phyloP scores from a whole-genome alignment of 495 filamentous ascomycete genomes.

The Talaromyces liani region DNA sequence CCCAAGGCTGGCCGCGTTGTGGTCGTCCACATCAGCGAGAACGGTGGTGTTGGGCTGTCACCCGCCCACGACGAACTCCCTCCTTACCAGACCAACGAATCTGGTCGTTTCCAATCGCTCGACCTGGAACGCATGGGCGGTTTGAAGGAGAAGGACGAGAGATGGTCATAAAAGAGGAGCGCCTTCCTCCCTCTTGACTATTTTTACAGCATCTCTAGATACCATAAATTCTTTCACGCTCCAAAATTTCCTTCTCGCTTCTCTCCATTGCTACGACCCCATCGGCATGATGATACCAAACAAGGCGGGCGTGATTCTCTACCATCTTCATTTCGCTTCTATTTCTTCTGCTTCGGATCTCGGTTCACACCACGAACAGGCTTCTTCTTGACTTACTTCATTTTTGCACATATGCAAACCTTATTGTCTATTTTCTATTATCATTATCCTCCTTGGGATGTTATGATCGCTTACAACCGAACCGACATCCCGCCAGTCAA shows the following conservation, averaged over 20 bases:
- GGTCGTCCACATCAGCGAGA: conserved; percentile 87
- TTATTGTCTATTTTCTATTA: conserved; percentile 4
- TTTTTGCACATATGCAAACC: conserved; percentile 7
- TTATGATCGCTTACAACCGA: neutral
- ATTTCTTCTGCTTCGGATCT: conserved; percentile 22
- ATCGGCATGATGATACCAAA: conserved; percentile 9
- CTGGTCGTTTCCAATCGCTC: conserved; percentile 77
- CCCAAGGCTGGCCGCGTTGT: conserved; percentile 80
- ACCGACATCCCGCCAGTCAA: neutral
- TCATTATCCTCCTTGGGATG: neutral
- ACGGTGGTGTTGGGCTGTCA: conserved; percentile 74
- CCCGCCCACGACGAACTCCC: conserved; percentile 77
- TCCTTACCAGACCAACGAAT: conserved; percentile 72
- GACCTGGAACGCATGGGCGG: conserved; percentile 94
- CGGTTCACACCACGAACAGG: conserved; percentile 16
- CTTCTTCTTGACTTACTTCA: conserved; percentile 4
- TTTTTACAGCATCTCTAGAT: neutral
- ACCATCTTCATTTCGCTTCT: conserved; percentile 11
- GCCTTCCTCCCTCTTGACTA: neutral
- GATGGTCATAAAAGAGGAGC: conserved; percentile 24
- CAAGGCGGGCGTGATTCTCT: conserved; percentile 11
- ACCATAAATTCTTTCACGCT: conserved; percentile 10
- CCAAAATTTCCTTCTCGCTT: conserved; percentile 20
- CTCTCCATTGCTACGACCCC: conserved; percentile 10
- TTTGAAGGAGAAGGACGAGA: conserved; percentile 74